Evolutionary conservation across 1,139 yeast genomes (phyloP), one percentile per base, ranked within the genome.

Genomic region (Petasospora fabianii): DNA sequence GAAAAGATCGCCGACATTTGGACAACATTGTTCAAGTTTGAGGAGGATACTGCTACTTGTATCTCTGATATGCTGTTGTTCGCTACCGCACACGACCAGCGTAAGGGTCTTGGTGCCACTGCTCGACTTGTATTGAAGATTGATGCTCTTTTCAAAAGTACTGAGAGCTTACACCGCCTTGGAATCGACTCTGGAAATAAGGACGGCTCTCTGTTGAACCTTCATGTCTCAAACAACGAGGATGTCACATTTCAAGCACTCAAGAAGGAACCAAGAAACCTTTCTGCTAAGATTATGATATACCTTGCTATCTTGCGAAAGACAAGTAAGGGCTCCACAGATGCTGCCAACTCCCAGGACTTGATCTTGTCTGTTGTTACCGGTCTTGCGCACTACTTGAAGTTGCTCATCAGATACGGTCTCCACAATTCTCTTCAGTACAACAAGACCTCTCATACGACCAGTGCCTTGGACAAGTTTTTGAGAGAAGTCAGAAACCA

Each of bases 321-420:
- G 53, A 65, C 81, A 0, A 64, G 71, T 50, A 55, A 55, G 21
- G 61, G 60, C 5, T 45, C 51, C 5, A 47, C 53, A 3, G 63
- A 59, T 30, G 49, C 57, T 8, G 50, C 54, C 9, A 45, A 62
- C 28, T 75, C 86, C 2, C 88, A 87, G 15, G 85, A 83, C 37
- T 56, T 72, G 32, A 56, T 92, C 34, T 69, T 92, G 49, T 80
- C 94, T 1, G 79, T 90, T 6, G 92, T 90, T 11, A 88, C 97
- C 2, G 90, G 95, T 1, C 70, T 94, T 55, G 97, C 98, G 0
- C 98, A 94, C 60, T 90, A 88, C 59, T 69, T 92, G 54, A 92
- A 94, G 59, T 69, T 92, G 10, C 68, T 92, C 27, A 84, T 92
- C 14, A 70, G 97, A 47, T 77, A 80, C 54, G 95, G 97, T 1